Evolutionary conservation across 768 basidiomycete species (phyloP).

Genomic region (Leucosporidium scottii): DNA sequence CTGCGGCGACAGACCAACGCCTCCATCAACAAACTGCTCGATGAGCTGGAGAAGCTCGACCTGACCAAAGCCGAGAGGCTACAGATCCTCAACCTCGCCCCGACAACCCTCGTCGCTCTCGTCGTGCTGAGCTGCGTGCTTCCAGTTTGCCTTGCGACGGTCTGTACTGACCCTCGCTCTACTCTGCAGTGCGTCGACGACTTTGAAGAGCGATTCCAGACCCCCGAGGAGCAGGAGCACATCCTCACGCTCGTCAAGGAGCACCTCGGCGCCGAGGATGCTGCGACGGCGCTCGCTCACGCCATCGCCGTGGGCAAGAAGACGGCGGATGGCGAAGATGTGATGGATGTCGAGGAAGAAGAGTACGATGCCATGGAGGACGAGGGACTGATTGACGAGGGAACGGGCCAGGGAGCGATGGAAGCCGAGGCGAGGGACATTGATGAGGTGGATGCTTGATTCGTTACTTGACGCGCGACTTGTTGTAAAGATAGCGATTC

Average conservation of each 20-base stretch:
- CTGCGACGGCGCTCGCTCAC: neutral
- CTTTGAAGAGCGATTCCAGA: slow-evolving; percentile 70
- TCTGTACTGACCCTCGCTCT: neutral
- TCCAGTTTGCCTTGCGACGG: neutral
- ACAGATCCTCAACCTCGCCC: slow-evolving; percentile 83
- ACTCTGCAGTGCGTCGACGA: slow-evolving; percentile 75
- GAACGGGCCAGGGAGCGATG: neutral
- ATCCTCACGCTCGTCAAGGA: slow-evolving; percentile 27
- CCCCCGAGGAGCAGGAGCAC: slow-evolving; percentile 53
- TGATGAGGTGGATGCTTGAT: slow-evolving; percentile 3
- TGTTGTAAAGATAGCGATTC: too few relatives aligned
- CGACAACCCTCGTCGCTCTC: slow-evolving; percentile 71
- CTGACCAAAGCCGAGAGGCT: slow-evolving; percentile 88
- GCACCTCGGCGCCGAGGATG: slow-evolving; percentile 15
- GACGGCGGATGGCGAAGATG: neutral
- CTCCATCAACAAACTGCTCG: slow-evolving; percentile 60
- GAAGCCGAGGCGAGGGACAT: neutral
- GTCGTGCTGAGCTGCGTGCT: slow-evolving; percentile 60
- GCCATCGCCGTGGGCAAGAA: neutral
- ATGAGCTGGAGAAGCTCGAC: slow-evolving; percentile 58
- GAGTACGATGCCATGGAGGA: neutral
- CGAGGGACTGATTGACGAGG: slow-evolving; percentile 4
- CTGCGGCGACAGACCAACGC: slow-evolving; percentile 58
- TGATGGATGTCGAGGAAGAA: neutral
- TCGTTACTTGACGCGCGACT: too few relatives aligned